phyloP scores from a whole-genome alignment of 2,329 filamentous ascomycete genomes.

The Trichothecium roseum region DNA sequence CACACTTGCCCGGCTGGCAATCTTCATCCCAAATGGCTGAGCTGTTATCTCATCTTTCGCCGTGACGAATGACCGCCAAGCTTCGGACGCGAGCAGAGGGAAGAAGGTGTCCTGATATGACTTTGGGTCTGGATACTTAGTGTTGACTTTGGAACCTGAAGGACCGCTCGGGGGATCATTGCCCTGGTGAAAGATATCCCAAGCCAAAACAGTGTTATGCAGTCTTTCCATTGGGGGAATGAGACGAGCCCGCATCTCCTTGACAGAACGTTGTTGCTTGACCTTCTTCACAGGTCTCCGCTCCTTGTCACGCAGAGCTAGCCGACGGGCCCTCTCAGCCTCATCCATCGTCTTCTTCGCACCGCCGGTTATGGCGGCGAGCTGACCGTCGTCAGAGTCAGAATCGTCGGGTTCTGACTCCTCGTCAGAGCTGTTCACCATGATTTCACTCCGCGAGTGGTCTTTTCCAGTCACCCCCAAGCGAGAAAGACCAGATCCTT shows the following conservation, averaged over 20 bases:
- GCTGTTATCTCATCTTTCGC: conserved; percentile 76
- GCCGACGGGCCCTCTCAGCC: conserved; percentile 32
- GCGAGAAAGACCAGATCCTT: conserved; percentile 67
- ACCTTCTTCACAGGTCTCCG: conserved; percentile 74
- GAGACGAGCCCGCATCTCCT: conserved; percentile 88
- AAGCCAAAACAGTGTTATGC: conserved; percentile 78
- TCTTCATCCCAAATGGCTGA: conserved; percentile 76
- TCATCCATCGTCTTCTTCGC: conserved; percentile 38
- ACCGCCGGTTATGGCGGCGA: conserved; percentile 36
- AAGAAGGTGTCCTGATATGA: conserved; percentile 87
- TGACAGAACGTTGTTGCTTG: conserved; percentile 69
- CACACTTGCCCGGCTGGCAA: conserved; percentile 79
- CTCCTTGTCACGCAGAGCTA: conserved; percentile 42
- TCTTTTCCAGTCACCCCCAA: conserved; percentile 70
- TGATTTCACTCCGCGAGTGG: conserved; percentile 74
- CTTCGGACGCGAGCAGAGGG: conserved; percentile 81
- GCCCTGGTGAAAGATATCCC: conserved; percentile 89
- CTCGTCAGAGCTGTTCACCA: conserved; percentile 77
- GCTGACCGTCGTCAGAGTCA: conserved; percentile 22
- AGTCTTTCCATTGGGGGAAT: conserved; percentile 79
- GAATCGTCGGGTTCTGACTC: conserved; percentile 55
- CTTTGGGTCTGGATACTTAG: conserved; percentile 63
- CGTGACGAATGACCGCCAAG: conserved; percentile 89
- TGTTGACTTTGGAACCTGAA: conserved; percentile 65
- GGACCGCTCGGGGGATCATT: conserved; percentile 74